Evolutionary conservation across 192 early-diverging fungal species (phyloP), one percentile per base, ranked within the genome.

Genomic region (Umbelopsis sp.): DNA sequence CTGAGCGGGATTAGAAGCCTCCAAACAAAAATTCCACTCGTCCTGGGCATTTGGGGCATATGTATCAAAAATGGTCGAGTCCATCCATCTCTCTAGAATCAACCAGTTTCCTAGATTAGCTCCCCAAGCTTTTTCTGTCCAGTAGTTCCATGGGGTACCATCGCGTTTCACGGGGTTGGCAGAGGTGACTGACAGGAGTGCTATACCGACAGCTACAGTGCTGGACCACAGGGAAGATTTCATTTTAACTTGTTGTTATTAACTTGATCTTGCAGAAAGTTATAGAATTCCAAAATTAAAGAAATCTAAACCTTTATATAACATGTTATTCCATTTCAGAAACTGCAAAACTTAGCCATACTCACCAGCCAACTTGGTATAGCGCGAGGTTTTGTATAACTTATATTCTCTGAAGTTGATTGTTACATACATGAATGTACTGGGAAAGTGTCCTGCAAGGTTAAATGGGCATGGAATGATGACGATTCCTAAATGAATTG

Each of bases 21-120:
- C 56, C 12, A 79, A 71, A 69, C 82, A 85, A 6, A 89, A 82
- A 20, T 83, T 81, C 85, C 86, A 89, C 47, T 89, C 86, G 69
- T 89, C 88, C 3, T 82, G 74, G 1, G 82, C 88, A 21, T 76
- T 73, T 2, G 67, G 41, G 5, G 66, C 69, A 45, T 73, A 50
- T 0, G 74, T 62, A 12, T 82, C 70, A 78, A 84, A 87, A 69
- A 82, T 74, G 36, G 80, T 25, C 26, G 80, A 81, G 21, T 68
- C 71, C 75, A 89, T 87, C 87, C 87, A 89, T 32, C 80, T 83
- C 71, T 89, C 87, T 45, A 86, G 83, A 29, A 88, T 82, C 10
- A 88, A 66, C 71, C 84, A 88, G 6, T 86, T 86, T 31, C 87
- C 87, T 24, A 88, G 77, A 52, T 88, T 88, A 12, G 84, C 81